Evolutionary conservation across 2,329 filamentous ascomycete species (phyloP).

Genomic region (Thielaviopsis ethacetica): DNA sequence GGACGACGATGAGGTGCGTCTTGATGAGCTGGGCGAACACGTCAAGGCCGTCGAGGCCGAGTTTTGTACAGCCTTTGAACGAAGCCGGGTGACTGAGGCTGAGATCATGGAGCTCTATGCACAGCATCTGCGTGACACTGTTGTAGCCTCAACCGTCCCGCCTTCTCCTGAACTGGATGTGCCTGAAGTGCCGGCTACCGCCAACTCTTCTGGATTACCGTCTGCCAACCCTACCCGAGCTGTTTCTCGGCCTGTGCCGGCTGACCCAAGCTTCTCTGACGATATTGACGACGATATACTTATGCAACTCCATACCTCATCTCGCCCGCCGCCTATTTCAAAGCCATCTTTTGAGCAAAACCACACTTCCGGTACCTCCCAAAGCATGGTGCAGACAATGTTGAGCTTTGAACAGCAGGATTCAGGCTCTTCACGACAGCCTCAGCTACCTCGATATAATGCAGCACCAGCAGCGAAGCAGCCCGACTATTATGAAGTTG

Average conservation of each 20-base stretch:
- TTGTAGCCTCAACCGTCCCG: constrained; percentile 6
- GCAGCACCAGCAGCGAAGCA: background rate
- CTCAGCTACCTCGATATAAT: background rate
- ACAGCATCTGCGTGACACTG: background rate
- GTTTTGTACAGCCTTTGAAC: constrained; percentile 2
- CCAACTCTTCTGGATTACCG: too few species aligned
- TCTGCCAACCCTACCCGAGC: background rate
- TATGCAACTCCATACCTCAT: constrained; percentile 7
- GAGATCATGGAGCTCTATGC: constrained; percentile 2
- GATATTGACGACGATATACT: constrained; percentile 10
- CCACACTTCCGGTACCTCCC: background rate
- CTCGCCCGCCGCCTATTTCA: background rate
- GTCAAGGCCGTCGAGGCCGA: constrained; percentile 16
- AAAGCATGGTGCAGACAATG: background rate
- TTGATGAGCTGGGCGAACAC: constrained; percentile 31
- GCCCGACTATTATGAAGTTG: constrained; percentile 5
- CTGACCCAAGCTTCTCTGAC: background rate
- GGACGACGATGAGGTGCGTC: constrained; percentile 31
- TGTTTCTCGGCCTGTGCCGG: background rate
- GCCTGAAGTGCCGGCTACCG: too few species aligned
- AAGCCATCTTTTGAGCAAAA: background rate
- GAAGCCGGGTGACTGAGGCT: constrained; percentile 3
- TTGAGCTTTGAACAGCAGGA: background rate
- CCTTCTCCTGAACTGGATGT: background rate
- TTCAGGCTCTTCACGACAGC: background rate